Percentiles rank a stretch among this genome's conserved stretches.
These are phyloP conservation scores for Tetraselmis striata DNA, from an alignment of 139 green algal genomes.

Conservation along the genomic window DNA sequence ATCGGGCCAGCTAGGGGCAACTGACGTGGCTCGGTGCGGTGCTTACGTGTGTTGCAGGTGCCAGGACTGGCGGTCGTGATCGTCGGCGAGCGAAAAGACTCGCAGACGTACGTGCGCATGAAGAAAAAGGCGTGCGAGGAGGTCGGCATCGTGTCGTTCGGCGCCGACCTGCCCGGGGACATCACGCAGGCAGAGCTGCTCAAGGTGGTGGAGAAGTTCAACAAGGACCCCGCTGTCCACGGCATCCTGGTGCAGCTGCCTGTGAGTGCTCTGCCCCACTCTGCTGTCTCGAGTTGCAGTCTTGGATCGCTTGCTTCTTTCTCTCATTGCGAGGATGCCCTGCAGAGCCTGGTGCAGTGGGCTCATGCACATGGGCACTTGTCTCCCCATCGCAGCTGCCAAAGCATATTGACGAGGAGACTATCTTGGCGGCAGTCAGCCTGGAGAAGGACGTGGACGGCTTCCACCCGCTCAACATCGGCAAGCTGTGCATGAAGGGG, in stretches of 20 bases:
- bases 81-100: slow-evolving; percentile 85
- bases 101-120: slow-evolving; percentile 81
- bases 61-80: slow-evolving; percentile 87
- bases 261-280: slow-evolving; percentile 12
- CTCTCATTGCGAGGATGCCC: too few relatives aligned
- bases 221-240: slow-evolving; percentile 75
- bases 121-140: slow-evolving; percentile 83
- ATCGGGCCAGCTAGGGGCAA: too few relatives aligned
- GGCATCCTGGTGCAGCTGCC: slow-evolving; percentile 97
- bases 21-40: too few relatives aligned
- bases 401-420: slow-evolving; percentile 82
- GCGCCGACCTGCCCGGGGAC: slow-evolving; percentile 27
- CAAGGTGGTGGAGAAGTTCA: slow-evolving; percentile 57
- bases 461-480: slow-evolving; percentile 94
- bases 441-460: slow-evolving; percentile 93
- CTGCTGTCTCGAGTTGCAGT: too few relatives aligned
- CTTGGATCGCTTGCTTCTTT: too few relatives aligned
- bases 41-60: too few relatives aligned
- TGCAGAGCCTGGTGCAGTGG: neutral
- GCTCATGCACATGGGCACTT: neutral
- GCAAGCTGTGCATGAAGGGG: slow-evolving; percentile 70
- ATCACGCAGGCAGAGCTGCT: slow-evolving; percentile 23
- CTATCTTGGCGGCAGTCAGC: slow-evolving; percentile 71
- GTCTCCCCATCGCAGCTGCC: slow-evolving; percentile 53
- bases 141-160: slow-evolving; percentile 32